A percentile compares a stretch with the other conserved stretches of the same genome.
Evolutionary conservation across 2,329 filamentous ascomycete species (phyloP).

Genomic region (Hypoxylon sp.): DNA sequence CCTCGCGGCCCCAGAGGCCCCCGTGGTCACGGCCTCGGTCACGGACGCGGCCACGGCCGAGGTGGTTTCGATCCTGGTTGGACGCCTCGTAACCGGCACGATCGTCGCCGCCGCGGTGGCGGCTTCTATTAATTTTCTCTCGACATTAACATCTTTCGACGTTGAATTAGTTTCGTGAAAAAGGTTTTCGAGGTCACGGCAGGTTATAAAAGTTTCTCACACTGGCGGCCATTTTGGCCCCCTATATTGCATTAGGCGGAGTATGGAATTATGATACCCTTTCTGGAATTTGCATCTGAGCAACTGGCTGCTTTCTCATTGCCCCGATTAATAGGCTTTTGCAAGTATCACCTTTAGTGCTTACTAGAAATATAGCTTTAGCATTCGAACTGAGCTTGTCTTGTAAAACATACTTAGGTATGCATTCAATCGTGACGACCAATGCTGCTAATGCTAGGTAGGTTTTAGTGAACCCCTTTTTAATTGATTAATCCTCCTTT

Average conservation of each 20-base stretch:
- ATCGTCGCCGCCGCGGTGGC: constrained; percentile 49
- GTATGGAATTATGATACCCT: constrained; percentile 41
- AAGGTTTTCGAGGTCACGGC: constrained; percentile 5
- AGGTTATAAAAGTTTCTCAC: constrained; percentile 17
- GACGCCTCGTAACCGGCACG: constrained; percentile 49
- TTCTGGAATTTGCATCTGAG: constrained; percentile 22
- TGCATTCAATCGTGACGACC: not conserved
- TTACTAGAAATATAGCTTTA: not conserved
- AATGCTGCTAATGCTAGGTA: not conserved
- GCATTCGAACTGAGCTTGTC: not conserved
- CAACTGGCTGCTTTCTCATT: not conserved
- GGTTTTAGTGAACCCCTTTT: not conserved
- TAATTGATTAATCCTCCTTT: not conserved
- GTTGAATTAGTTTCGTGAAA: not conserved
- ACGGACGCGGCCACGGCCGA: constrained; percentile 47
- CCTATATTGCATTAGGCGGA: constrained; percentile 35
- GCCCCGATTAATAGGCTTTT: not conserved
- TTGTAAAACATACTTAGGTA: not conserved
- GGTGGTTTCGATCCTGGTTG: constrained; percentile 50
- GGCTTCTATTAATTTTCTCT: constrained; percentile 42
- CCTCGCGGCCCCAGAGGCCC: constrained; percentile 51
- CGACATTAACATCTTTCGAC: not conserved
- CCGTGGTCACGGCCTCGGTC: constrained; percentile 45
- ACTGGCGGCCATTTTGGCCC: constrained; percentile 5
- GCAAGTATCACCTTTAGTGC: not conserved